These are phyloP conservation scores for Epichloe scottii DNA, from an alignment of 2,329 filamentous ascomycete species.

Conservation along the genomic window DNA sequence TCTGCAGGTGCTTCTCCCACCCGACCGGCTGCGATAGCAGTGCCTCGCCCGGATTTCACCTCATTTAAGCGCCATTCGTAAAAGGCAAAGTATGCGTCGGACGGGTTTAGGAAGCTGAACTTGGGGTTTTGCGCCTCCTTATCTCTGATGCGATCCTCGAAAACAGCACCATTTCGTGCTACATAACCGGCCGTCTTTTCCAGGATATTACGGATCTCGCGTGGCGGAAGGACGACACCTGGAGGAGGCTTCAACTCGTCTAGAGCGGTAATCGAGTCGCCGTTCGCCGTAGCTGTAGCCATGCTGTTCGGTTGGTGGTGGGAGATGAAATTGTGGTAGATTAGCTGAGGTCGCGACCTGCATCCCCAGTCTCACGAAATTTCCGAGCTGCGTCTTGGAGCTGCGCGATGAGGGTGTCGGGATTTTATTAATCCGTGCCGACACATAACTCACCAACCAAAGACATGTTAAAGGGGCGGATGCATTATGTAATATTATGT, in stretches of 20 bases:
- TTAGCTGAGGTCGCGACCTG: background rate
- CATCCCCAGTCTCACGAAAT: background rate
- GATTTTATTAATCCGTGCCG: background rate
- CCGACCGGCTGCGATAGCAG: slow-evolving; percentile 63
- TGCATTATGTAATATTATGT: too few species aligned
- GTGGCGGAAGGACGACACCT: slow-evolving; percentile 80
- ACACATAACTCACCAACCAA: too few species aligned
- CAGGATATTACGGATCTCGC: slow-evolving; percentile 70
- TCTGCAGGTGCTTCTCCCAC: slow-evolving; percentile 46
- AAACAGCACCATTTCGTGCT: slow-evolving; percentile 51
- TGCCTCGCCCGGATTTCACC: slow-evolving; percentile 73
- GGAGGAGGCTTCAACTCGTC: slow-evolving; percentile 67
- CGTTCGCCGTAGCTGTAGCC: slow-evolving; percentile 32
- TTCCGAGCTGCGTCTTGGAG: background rate
- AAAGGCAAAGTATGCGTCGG: slow-evolving; percentile 77
- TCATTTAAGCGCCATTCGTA: slow-evolving; percentile 86
- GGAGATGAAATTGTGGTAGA: slow-evolving; percentile 2
- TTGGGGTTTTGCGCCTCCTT: slow-evolving; percentile 80
- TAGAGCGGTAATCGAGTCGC: slow-evolving; percentile 38
- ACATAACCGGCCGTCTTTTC: slow-evolving; percentile 95
- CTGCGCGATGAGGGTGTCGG: background rate
- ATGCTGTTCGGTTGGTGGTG: slow-evolving; percentile 11
- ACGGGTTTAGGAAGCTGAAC: slow-evolving; percentile 71
- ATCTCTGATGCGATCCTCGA: slow-evolving; percentile 75
- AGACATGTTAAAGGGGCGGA: too few species aligned